Conservation (phyloP, 352 stramenopile species). For the Globisporangium abappressorium region DNA sequence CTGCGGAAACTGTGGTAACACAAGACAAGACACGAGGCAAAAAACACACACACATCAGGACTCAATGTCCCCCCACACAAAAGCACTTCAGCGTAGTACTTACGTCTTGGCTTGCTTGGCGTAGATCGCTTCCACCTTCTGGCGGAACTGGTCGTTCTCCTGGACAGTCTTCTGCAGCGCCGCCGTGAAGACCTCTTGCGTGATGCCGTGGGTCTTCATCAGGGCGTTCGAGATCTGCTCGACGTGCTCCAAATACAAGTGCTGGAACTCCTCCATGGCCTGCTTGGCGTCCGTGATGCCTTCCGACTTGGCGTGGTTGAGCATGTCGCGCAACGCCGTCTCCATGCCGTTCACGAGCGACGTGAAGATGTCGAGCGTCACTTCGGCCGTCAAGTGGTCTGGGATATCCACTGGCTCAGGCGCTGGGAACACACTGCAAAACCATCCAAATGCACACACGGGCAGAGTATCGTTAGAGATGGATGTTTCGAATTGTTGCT, state of each 20-base stretch:
- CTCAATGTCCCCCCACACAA: not conserved
- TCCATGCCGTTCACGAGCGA: constrained; percentile 74
- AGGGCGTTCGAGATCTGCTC: constrained; percentile 63
- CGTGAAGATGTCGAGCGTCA: constrained; percentile 61
- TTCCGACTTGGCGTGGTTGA: constrained; percentile 59
- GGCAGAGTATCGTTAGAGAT: not conserved
- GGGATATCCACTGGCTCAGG: constrained; percentile 56
- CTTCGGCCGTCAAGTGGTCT: constrained; percentile 64
- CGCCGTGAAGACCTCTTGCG: constrained; percentile 59
- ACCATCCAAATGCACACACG: not conserved
- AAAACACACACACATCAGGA: not conserved
- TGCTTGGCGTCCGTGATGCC: constrained; percentile 67
- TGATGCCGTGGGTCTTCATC: constrained; percentile 64
- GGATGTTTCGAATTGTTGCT: not conserved
- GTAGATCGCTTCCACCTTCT: constrained; percentile 74
- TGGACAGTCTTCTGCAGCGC: constrained; percentile 68
- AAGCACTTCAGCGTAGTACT: constrained; percentile 18
- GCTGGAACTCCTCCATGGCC: constrained; percentile 78
- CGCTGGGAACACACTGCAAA: constrained; percentile 54
- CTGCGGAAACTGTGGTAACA: constrained; percentile 51
- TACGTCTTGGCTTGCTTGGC: constrained; percentile 64
- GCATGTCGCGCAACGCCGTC: constrained; percentile 74
- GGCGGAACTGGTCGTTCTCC: constrained; percentile 60
- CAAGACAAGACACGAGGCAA: not conserved
- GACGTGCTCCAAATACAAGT: constrained; percentile 70